Base-by-base conservation (phyloP, 164 flowering plant species). In the Chimonanthus salicifolius region DNA sequence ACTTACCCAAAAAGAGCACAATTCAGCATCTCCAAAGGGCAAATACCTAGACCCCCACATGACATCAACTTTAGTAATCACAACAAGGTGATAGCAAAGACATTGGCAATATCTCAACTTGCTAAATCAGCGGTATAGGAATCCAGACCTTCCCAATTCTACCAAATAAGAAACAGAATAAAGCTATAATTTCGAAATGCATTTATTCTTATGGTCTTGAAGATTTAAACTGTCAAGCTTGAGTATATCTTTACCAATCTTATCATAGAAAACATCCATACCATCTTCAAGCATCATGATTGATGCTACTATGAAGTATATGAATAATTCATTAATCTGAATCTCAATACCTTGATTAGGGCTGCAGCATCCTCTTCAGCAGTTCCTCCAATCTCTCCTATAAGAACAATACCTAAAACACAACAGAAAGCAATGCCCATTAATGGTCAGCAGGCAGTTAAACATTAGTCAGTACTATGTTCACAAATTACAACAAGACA, bases 281-380 rank as follows among this genome's bases (percentile, higher is more conserved):
- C 62, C 62, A 11, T 51, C 21, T 69, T 21, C 47, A 49, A 47
- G 44, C 46, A 69, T 49, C 46, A 4, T 10, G 33, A 13, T 20
- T 46, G 18, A 9, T 46, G 7, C 3, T 16, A 50, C 33, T 33
- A 33, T 33, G 33, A 33, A 33, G 33, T 64, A 49, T n/a, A 71
- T n/a, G 50, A 58, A 64, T 43, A 20, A 45, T 7, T 43, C 8
- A 47, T 15, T 8, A 45, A 58, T 46, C 49, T 47, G 16, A 18
- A 67, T n/a, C 70, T 68, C 18, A 73, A 47, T 69, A 91, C 99
- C 96, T 93, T 93, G 67, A 95, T 92, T 64, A 95, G 77, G 20
- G 94, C 91, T 70, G 99, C 99, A 80, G 97, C 99, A 83, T 95
- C 99, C 80, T 95, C 99, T 80, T 93, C 97, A 46, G 99, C 99